Evolutionary conservation across 352 stramenopile species (phyloP).

Genomic region (Phytophthora megakarya): DNA sequence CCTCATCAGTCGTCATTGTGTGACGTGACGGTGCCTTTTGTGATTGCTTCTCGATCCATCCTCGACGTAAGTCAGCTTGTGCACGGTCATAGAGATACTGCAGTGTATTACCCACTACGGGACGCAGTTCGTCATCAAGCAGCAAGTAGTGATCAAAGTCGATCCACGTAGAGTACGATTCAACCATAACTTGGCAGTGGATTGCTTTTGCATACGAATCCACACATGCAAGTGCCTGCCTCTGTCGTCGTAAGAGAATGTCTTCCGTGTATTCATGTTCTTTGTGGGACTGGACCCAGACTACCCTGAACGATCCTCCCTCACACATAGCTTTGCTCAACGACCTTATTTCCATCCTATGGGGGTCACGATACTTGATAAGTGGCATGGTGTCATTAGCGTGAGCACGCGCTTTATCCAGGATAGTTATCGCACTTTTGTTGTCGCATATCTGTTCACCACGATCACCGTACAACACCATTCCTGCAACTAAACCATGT

Average conservation of each 20-base stretch:
- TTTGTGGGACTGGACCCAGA: no score
- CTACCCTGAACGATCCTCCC: no score
- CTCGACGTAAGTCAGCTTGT: not conserved
- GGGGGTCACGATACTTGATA: no score
- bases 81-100: not conserved
- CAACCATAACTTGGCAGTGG: no score
- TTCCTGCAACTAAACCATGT: slow-evolving; percentile 1
- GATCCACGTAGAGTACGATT: not conserved
- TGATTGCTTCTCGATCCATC: not conserved
- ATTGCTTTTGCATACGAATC: no score
- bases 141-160: not conserved
- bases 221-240: no score
- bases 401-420: not conserved
- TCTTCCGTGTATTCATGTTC: no score
- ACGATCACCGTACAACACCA: not conserved
- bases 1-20: not conserved
- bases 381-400: no score
- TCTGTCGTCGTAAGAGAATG: no score
- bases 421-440: slow-evolving; percentile 5
- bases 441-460: slow-evolving; percentile 20
- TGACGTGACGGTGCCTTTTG: not conserved
- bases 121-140: not conserved
- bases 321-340: no score
- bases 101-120: not conserved
- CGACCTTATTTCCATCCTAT: no score